Evolutionary conservation across 371 early-diverging fungal species (phyloP).

Genomic region (Lichtheimia hyalospora): DNA sequence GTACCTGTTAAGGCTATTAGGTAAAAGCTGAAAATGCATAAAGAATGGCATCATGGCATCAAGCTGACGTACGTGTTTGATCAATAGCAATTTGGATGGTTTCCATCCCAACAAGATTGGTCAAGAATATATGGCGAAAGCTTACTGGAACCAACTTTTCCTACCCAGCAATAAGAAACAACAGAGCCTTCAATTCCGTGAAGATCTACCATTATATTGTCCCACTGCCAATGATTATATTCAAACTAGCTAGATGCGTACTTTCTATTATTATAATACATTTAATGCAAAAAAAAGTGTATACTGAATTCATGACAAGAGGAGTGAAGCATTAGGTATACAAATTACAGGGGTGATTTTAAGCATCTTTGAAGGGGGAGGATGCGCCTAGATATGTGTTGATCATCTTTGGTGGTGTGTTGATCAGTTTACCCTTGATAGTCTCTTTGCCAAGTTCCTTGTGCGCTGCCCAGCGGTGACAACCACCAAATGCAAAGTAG

Average conservation of each 20-base stretch:
- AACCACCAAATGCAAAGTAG: slow-evolving; percentile 52
- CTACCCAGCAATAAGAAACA: slow-evolving; percentile 5
- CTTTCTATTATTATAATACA: too few relatives aligned
- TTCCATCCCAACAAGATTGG: slow-evolving; percentile 31
- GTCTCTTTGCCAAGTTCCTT: slow-evolving; percentile 40
- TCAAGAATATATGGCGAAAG: slow-evolving; percentile 27
- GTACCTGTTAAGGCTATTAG: slow-evolving; percentile 24
- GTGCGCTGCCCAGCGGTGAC: slow-evolving; percentile 53
- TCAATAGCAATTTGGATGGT: slow-evolving; percentile 35
- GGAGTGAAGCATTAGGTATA: neutral
- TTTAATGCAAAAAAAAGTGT: too few relatives aligned
- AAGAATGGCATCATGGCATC: too few relatives aligned
- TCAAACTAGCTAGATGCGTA: slow-evolving; percentile 5
- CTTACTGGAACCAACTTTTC: slow-evolving; percentile 14
- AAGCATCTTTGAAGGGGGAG: slow-evolving; percentile 38
- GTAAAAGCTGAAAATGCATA: slow-evolving; percentile 8
- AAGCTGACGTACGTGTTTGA: too few relatives aligned
- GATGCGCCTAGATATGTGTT: slow-evolving; percentile 42
- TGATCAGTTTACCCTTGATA: slow-evolving; percentile 40
- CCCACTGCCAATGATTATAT: slow-evolving; percentile 23
- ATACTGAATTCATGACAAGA: neutral
- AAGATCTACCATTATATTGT: slow-evolving; percentile 19
- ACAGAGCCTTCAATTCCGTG: neutral
- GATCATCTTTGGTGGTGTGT: slow-evolving; percentile 42
- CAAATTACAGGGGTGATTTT: neutral